phyloP scores from a whole-genome alignment of 202 grass and related monocot genomes.

The Zizania palustris region DNA sequence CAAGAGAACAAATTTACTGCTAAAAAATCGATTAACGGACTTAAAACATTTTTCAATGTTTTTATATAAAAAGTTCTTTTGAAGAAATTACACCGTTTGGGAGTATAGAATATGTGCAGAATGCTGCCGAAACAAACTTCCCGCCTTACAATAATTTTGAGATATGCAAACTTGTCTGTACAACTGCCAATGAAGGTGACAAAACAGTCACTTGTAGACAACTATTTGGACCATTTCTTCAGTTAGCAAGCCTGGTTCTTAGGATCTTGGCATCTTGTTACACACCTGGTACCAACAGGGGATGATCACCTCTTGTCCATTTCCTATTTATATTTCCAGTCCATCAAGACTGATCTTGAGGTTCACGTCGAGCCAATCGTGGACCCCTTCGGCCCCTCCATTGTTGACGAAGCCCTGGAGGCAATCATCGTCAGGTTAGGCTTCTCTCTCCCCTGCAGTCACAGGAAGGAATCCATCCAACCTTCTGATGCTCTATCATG shows the following conservation, averaged over 20 bases:
- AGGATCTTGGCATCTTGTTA: neutral
- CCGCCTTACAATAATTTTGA: too few relatives aligned
- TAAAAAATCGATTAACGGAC: too few relatives aligned
- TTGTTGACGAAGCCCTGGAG: conserved; percentile 65
- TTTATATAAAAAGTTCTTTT: too few relatives aligned
- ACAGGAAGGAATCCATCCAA: neutral
- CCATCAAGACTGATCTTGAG: conserved; percentile 59
- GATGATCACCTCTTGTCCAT: neutral
- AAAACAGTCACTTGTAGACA: neutral
- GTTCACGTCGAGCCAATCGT: conserved; percentile 72
- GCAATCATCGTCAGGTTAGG: conserved; percentile 88
- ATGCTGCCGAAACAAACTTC: too few relatives aligned
- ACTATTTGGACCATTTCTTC: neutral
- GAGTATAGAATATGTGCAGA: too few relatives aligned
- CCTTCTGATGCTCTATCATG: neutral
- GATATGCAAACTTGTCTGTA: neutral
- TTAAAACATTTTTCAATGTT: too few relatives aligned
- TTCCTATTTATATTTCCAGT: conserved; percentile 47
- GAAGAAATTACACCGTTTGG: too few relatives aligned
- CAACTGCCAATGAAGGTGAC: neutral
- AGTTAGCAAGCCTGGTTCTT: neutral
- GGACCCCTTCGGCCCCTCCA: conserved; percentile 85
- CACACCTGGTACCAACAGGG: neutral
- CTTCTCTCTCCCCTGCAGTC: conserved; percentile 16
- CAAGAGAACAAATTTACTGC: too few relatives aligned